Percentiles rank a stretch among this genome's conserved stretches.
phyloP scores from a whole-genome alignment of 164 flowering plant species.

The Warburgia ugandensis region DNA sequence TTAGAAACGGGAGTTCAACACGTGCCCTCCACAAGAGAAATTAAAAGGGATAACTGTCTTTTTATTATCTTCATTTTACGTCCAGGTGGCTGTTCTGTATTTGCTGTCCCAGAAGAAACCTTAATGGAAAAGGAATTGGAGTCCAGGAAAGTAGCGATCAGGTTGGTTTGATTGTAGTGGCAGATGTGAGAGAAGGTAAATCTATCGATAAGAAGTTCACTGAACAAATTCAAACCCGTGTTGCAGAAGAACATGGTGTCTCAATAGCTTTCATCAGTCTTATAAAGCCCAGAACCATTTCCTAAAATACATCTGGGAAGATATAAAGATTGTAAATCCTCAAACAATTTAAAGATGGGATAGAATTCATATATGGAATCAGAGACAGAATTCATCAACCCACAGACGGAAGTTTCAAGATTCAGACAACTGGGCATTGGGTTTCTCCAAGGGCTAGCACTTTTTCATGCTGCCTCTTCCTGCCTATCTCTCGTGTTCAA shows the following conservation, averaged over 20 bases:
- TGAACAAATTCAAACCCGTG: constrained; percentile 43
- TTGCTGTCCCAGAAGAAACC: constrained; percentile 68
- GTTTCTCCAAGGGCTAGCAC: constrained; percentile 41
- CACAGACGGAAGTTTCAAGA: constrained; percentile 23
- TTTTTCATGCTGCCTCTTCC: constrained; percentile 47
- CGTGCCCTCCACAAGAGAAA: too few relatives aligned
- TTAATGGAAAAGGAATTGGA: constrained; percentile 39
- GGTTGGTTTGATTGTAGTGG: constrained; percentile 69
- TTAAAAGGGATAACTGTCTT: too few relatives aligned
- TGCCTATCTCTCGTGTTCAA: constrained; percentile 42
- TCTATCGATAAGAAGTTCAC: constrained; percentile 34
- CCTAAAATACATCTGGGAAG: constrained; percentile 78
- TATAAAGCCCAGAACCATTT: constrained; percentile 59
- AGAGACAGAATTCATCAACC: constrained; percentile 14
- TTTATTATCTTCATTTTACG: too few relatives aligned
- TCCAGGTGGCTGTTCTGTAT: constrained; percentile 81
- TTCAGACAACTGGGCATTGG: constrained; percentile 28
- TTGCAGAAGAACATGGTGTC: constrained; percentile 76
- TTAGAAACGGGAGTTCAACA: too few relatives aligned
- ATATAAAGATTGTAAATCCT: constrained; percentile 73
- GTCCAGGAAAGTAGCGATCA: constrained; percentile 61
- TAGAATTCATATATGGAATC: constrained; percentile 20
- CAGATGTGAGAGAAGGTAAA: constrained; percentile 68
- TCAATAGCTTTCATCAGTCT: constrained; percentile 49
- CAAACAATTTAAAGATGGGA: constrained; percentile 59